A percentile compares a stretch with the other conserved stretches of the same genome.
Evolutionary conservation across 2,329 filamentous ascomycete species (phyloP).

Genomic region (Colletotrichum melonis): DNA sequence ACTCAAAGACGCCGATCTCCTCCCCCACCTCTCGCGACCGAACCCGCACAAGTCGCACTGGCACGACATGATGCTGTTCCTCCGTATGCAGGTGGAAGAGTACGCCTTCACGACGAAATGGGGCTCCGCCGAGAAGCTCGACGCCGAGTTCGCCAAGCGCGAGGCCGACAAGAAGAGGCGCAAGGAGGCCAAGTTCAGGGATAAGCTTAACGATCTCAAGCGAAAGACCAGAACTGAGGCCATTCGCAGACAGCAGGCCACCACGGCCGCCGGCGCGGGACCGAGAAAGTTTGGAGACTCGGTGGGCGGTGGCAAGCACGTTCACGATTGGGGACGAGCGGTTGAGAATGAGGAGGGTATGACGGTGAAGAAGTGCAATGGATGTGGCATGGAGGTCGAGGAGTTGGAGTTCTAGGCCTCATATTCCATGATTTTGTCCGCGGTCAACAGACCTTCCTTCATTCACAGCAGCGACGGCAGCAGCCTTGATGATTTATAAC

Average conservation of each 20-base stretch:
- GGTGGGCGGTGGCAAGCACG: slow-evolving; percentile 77
- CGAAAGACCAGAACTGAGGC: slow-evolving; percentile 93
- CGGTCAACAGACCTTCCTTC: not conserved
- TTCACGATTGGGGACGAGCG: slow-evolving; percentile 85
- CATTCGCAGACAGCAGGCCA: slow-evolving; percentile 77
- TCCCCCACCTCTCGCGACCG: slow-evolving; percentile 88
- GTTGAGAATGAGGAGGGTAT: slow-evolving; percentile 78
- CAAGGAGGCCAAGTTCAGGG: slow-evolving; percentile 92
- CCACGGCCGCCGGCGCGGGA: slow-evolving; percentile 59
- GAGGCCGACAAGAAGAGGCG: slow-evolving; percentile 83
- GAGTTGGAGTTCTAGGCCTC: slow-evolving; percentile 71
- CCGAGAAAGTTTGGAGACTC: slow-evolving; percentile 80
- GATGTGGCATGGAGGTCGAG: slow-evolving; percentile 84
- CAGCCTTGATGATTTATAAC: not conserved
- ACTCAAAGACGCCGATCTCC: slow-evolving; percentile 85
- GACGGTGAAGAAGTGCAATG: slow-evolving; percentile 82
- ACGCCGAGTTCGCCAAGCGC: slow-evolving; percentile 87
- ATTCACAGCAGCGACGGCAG: not conserved
- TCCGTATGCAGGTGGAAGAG: slow-evolving; percentile 93
- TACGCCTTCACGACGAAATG: slow-evolving; percentile 93
- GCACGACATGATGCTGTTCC: slow-evolving; percentile 99
- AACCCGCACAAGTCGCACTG: slow-evolving; percentile 97
- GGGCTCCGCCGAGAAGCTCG: slow-evolving; percentile 86
- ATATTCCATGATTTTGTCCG: not conserved
- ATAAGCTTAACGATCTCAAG: slow-evolving; percentile 89